These are phyloP conservation scores for Xylaria sp. DNA, from an alignment of 2,329 filamentous ascomycete species.

Conservation along the genomic window DNA sequence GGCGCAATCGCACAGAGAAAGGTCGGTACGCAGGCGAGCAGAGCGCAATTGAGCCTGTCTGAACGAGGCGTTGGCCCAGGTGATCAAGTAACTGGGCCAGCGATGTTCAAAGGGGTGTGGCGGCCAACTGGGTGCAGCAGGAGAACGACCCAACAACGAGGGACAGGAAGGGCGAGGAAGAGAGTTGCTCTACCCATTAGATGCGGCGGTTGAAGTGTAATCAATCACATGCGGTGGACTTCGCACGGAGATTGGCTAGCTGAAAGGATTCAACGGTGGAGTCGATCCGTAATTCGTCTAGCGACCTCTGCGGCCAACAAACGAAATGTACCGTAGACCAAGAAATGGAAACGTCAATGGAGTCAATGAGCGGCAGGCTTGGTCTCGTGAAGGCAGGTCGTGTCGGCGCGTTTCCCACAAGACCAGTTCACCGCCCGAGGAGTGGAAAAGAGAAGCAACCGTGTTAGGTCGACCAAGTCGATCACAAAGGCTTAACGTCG, in stretches of 20 bases:
- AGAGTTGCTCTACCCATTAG: background rate
- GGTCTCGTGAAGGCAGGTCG: no score
- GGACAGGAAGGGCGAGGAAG: background rate
- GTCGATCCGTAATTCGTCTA: background rate
- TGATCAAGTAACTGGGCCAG: background rate
- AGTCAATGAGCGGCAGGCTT: no score
- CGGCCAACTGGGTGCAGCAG: conserved; percentile 9
- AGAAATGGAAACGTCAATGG: background rate
- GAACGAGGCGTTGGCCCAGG: conserved; percentile 11
- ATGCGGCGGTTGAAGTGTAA: background rate
- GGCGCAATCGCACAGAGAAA: background rate
- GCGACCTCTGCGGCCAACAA: background rate
- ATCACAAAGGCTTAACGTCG: no score
- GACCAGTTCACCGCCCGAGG: no score
- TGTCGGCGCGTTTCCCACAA: no score
- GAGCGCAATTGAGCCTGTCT: conserved; percentile 25
- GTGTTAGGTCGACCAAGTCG: no score
- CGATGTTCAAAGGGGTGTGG: background rate
- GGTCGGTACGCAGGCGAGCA: background rate
- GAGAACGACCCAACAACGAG: conserved; percentile 10
- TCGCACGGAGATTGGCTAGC: conserved; percentile 33
- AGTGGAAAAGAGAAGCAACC: no score
- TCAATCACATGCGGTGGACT: conserved; percentile 33
- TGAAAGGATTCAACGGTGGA: conserved; percentile 20
- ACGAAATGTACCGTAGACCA: background rate